These are phyloP conservation scores for Vitis hybrid DNA, from an alignment of 177 flowering plant species.

Conservation along the genomic window DNA sequence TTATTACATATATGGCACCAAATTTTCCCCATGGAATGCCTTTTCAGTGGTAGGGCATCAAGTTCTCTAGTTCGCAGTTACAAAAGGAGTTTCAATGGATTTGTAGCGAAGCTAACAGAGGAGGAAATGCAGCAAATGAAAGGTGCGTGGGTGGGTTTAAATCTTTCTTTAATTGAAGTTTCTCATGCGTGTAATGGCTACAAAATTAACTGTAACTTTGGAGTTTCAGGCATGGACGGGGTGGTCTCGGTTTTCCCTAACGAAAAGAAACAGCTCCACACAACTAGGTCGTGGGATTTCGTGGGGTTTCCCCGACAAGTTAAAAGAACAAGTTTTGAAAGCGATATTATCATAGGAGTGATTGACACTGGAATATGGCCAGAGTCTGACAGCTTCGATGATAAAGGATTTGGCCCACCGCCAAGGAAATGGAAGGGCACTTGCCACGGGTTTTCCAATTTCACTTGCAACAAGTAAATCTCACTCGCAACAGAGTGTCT, in stretches of 20 bases:
- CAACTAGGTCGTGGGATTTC: conserved; percentile 38
- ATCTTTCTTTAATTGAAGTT: too few species aligned
- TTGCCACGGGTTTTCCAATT: conserved; percentile 21
- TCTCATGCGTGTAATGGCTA: background rate
- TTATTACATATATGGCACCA: too few species aligned
- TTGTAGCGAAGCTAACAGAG: too few species aligned
- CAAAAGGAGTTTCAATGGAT: too few species aligned
- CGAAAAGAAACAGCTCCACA: conserved; percentile 22
- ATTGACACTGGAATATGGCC: conserved; percentile 38
- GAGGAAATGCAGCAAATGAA: too few species aligned
- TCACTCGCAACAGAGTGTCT: too few species aligned
- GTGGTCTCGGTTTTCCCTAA: conserved; percentile 37
- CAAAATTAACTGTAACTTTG: too few species aligned
- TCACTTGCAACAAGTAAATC: conserved; percentile 36
- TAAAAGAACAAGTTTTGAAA: conserved; percentile 14
- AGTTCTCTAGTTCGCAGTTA: too few species aligned
- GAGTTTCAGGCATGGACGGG: conserved; percentile 19
- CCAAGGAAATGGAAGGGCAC: conserved; percentile 38
- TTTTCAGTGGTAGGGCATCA: too few species aligned
- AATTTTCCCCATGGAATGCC: too few species aligned
- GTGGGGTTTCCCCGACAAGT: conserved; percentile 20
- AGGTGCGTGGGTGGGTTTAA: too few species aligned
- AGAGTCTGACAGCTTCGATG: conserved; percentile 28
- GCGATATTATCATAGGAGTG: conserved; percentile 28
- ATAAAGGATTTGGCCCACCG: conserved; percentile 22